These are phyloP conservation scores for Cadophora luteo-olivacea DNA, from an alignment of 2,329 filamentous ascomycete genomes.

Conservation along the genomic window DNA sequence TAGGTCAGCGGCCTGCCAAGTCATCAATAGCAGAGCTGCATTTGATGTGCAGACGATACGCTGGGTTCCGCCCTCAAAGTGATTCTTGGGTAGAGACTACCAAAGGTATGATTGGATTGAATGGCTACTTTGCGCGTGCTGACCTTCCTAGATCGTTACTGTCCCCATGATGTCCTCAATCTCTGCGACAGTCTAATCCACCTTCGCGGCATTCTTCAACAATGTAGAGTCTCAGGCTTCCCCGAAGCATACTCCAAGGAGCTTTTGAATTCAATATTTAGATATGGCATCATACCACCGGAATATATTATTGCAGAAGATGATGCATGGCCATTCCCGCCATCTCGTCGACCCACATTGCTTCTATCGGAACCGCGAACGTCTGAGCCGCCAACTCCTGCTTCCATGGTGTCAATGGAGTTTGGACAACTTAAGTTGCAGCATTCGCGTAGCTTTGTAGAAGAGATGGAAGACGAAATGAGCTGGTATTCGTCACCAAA, in stretches of 20 bases:
- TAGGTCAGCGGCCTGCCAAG: constrained; percentile 1
- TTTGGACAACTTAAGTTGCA: constrained; percentile 10
- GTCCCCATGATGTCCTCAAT: constrained; percentile 27
- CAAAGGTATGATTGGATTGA: not conserved
- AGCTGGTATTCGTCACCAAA: constrained; percentile 11
- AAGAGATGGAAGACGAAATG: constrained; percentile 20
- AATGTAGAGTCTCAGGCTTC: constrained; percentile 36
- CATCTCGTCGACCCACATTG: not conserved
- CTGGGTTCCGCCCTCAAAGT: constrained; percentile 25
- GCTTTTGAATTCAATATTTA: constrained; percentile 31
- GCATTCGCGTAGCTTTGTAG: constrained; percentile 3
- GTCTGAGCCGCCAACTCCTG: constrained; percentile 1
- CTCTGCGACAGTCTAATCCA: constrained; percentile 29
- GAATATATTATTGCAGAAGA: constrained; percentile 10
- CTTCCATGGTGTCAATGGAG: constrained; percentile 6
- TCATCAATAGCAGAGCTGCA: constrained; percentile 27
- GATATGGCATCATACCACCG: constrained; percentile 7
- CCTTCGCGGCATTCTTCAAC: constrained; percentile 30
- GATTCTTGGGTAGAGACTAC: constrained; percentile 10
- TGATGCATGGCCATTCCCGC: constrained; percentile 16
- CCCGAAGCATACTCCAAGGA: constrained; percentile 25
- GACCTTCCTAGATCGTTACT: constrained; percentile 24
- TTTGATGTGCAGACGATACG: constrained; percentile 32
- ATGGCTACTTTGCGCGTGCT: not conserved
- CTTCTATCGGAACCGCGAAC: constrained; percentile 21